A percentile compares a stretch with the other conserved stretches of the same genome.
Evolutionary conservation across 2,329 filamentous ascomycete species (phyloP).

Genomic region (Aspergillus terreus): DNA sequence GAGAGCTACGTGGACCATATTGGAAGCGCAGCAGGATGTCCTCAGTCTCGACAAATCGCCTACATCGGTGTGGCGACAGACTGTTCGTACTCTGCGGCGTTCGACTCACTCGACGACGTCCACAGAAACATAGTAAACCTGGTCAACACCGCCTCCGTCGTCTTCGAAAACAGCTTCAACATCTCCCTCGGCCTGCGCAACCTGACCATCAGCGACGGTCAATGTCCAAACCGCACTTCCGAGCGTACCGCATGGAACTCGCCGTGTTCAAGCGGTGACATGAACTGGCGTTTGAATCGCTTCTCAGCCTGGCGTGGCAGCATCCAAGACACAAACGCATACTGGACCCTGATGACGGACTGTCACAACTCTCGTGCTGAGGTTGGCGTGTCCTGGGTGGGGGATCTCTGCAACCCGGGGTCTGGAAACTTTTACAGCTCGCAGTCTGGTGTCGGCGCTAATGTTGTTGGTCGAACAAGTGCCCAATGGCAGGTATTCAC

Average conservation of each 20-base stretch:
- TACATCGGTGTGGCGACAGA: slow-evolving; percentile 85
- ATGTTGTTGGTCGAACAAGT: slow-evolving; percentile 76
- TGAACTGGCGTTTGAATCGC: slow-evolving; percentile 48
- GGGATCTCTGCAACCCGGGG: slow-evolving; percentile 63
- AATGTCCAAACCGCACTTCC: slow-evolving; percentile 66
- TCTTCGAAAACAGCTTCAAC: slow-evolving; percentile 87
- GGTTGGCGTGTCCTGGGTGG: slow-evolving; percentile 77
- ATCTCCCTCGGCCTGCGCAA: slow-evolving; percentile 84
- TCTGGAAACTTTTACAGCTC: slow-evolving; percentile 12
- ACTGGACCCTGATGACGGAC: slow-evolving; percentile 81
- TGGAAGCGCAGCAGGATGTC: slow-evolving; percentile 75
- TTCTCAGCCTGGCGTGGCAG: slow-evolving; percentile 83
- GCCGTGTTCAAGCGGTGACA: slow-evolving; percentile 12
- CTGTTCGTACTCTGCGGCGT: slow-evolving; percentile 73
- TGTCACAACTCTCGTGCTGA: slow-evolving; percentile 71
- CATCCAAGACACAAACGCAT: slow-evolving; percentile 73
- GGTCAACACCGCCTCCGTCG: slow-evolving; percentile 76
- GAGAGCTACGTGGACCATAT: slow-evolving; percentile 60
- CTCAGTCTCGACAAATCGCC: slow-evolving; percentile 75
- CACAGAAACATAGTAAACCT: slow-evolving; percentile 44
- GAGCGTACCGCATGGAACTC: slow-evolving; percentile 36
- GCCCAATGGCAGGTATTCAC: slow-evolving; percentile 93
- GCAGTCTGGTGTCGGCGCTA: slow-evolving; percentile 47
- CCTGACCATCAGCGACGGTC: slow-evolving; percentile 66
- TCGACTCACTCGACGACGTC: slow-evolving; percentile 55